Evolutionary conservation across 768 basidiomycete species (phyloP).

Genomic region (Tricholoma terreum): DNA sequence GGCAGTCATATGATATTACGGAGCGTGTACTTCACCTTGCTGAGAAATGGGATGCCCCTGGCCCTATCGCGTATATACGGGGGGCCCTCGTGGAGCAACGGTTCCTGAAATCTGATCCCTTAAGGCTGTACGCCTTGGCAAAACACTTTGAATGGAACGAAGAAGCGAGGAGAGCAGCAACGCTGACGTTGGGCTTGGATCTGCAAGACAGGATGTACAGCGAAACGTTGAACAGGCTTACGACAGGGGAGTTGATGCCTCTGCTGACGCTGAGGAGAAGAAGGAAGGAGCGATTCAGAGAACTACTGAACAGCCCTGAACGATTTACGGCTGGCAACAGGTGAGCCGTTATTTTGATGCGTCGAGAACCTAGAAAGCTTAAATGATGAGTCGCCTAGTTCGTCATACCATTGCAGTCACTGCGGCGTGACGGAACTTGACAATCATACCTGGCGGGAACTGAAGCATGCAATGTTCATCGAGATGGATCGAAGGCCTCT

Average conservation of each 20-base stretch:
- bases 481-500: slow-evolving; percentile 61
- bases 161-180: slow-evolving; percentile 54
- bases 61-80: slow-evolving; percentile 54
- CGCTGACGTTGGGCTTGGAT: slow-evolving; percentile 54
- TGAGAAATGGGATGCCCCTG: slow-evolving; percentile 71
- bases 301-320: slow-evolving; percentile 54
- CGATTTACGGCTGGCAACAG: slow-evolving; percentile 54
- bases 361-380: background rate
- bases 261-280: slow-evolving; percentile 56
- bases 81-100: slow-evolving; percentile 45
- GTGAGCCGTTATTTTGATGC: slow-evolving; percentile 15
- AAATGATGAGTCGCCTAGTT: slow-evolving; percentile 16
- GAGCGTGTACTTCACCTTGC: slow-evolving; percentile 57
- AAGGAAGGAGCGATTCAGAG: slow-evolving; percentile 49
- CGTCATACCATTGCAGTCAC: slow-evolving; percentile 45
- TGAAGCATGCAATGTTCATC: slow-evolving; percentile 51
- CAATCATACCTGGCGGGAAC: slow-evolving; percentile 59
- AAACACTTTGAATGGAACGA: slow-evolving; percentile 61
- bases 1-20: slow-evolving; percentile 48
- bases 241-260: slow-evolving; percentile 49
- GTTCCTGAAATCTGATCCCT: slow-evolving; percentile 42
- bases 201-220: slow-evolving; percentile 41
- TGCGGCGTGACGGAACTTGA: slow-evolving; percentile 53
- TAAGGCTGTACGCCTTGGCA: slow-evolving; percentile 54
- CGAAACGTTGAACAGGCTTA: slow-evolving; percentile 42